These are phyloP conservation scores for Lanmaoa rubissima DNA, from an alignment of 768 basidiomycete species.

Conservation along the genomic window DNA sequence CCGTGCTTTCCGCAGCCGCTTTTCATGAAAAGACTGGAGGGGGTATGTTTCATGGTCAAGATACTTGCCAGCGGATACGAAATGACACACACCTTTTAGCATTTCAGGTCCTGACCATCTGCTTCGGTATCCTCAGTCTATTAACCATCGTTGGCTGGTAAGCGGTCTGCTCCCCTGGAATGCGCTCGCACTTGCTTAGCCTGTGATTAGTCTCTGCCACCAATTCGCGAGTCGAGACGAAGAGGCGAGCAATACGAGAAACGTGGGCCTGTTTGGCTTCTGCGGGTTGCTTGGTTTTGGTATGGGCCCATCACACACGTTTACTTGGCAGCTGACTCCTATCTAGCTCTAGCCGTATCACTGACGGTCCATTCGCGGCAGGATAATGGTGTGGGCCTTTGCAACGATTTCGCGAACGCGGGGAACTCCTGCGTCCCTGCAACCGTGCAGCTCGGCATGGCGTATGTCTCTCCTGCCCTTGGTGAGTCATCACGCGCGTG, in stretches of 20 bases:
- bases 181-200: not conserved
- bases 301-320: constrained; percentile 3
- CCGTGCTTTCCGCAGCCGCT: constrained; percentile 15
- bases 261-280: constrained; percentile 21
- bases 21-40: constrained; percentile 22
- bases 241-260: constrained; percentile 24
- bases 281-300: constrained; percentile 19
- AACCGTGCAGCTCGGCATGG: constrained; percentile 26
- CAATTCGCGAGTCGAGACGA: constrained; percentile 8
- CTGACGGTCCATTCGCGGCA: constrained; percentile 31
- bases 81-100: constrained; percentile 8
- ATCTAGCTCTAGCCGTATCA: constrained; percentile 17
- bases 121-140: constrained; percentile 11
- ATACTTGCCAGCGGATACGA: not conserved
- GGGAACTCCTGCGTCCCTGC: constrained; percentile 22
- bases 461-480: constrained; percentile 26
- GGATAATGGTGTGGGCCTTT: constrained; percentile 18
- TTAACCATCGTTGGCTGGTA: constrained; percentile 20
- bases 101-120: constrained; percentile 22
- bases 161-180: not conserved
- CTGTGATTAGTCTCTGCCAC: constrained; percentile 13
- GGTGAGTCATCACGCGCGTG: constrained; percentile 21
- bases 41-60: constrained; percentile 13
- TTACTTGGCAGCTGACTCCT: not conserved
- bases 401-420: constrained; percentile 29